A percentile compares a stretch with the other conserved stretches of the same genome.
These are phyloP conservation scores for Syzygium aqueum DNA, from an alignment of 345 rosid genomes.

Conservation along the genomic window DNA sequence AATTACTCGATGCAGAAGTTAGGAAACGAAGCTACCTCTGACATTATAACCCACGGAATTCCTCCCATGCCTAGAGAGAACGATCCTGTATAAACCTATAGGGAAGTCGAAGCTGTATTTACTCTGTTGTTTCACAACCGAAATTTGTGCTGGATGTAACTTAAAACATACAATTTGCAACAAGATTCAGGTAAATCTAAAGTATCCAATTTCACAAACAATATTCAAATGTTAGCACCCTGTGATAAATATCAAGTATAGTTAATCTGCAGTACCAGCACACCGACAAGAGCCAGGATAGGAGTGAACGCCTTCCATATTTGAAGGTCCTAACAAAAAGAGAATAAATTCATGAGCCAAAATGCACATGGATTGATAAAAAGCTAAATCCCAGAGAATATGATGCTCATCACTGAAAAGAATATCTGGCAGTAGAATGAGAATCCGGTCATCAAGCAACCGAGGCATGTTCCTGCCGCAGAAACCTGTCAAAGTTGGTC, in stretches of 20 bases:
- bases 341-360: neutral
- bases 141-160: neutral
- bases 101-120: neutral
- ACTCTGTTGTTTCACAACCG: neutral
- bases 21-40: conserved; percentile 43
- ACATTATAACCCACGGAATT: conserved; percentile 74
- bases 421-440: conserved; percentile 51
- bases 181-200: neutral
- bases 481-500: conserved; percentile 38
- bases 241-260: neutral
- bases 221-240: neutral
- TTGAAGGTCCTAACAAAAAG: conserved; percentile 31
- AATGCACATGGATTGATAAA: neutral
- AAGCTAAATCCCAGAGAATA: neutral
- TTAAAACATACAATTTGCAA: neutral
- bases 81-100: conserved; percentile 19
- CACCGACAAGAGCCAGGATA: conserved; percentile 37
- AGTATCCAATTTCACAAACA: neutral
- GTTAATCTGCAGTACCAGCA: conserved; percentile 27
- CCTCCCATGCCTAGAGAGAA: conserved; percentile 66
- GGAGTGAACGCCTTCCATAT: conserved; percentile 32
- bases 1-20: neutral
- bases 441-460: conserved; percentile 50
- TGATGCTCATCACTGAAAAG: neutral
- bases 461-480: conserved; percentile 73